These are phyloP conservation scores for Carex pumila DNA, from an alignment of 176 grass and related monocot genomes.

Conservation along the genomic window DNA sequence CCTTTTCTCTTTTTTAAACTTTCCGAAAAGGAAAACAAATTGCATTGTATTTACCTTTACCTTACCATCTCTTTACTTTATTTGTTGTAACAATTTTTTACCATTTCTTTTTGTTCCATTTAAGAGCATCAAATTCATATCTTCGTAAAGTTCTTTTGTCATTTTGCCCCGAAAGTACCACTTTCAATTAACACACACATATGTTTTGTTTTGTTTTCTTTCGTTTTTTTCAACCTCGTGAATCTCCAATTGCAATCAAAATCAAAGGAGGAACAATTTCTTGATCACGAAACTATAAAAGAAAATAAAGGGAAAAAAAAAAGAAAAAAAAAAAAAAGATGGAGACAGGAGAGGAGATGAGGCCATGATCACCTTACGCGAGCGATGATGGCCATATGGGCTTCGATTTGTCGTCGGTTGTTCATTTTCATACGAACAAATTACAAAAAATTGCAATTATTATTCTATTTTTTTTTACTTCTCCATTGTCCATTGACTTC, in stretches of 20 bases:
- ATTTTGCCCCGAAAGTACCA: background rate
- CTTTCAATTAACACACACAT: too few species aligned
- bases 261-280: too few species aligned
- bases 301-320: background rate
- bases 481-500: background rate
- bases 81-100: background rate
- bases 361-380: background rate
- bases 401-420: conserved; percentile 12
- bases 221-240: background rate
- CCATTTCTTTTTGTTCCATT: background rate
- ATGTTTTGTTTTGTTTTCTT: background rate
- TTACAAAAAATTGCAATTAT: background rate
- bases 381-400: background rate
- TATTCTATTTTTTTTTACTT: background rate
- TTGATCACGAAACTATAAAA: background rate
- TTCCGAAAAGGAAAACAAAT: too few species aligned
- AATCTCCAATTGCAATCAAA: background rate
- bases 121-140: background rate
- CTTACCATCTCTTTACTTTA: too few species aligned
- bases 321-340: background rate
- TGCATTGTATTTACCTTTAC: too few species aligned
- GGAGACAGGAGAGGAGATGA: background rate
- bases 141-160: background rate
- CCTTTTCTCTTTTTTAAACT: background rate
- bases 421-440: conserved; percentile 7